These are phyloP conservation scores for Tetracladium maxilliforme DNA, from an alignment of 2,329 filamentous ascomycete genomes.

Conservation along the genomic window DNA sequence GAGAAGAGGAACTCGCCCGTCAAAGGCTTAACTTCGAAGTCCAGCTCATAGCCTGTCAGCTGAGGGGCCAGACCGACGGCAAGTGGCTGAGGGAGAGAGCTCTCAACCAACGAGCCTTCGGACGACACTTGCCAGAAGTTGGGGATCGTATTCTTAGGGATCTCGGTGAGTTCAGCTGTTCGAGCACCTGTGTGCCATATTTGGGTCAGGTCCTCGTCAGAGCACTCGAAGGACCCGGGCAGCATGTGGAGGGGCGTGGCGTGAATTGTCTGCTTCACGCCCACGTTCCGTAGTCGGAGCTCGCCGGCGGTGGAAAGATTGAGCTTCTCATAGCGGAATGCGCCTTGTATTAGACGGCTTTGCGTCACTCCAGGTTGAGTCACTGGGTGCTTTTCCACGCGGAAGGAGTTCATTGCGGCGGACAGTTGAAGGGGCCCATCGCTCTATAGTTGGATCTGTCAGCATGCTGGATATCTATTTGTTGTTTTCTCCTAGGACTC, in stretches of 20 bases:
- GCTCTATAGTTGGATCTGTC: conserved; percentile 6
- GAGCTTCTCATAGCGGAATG: conserved; percentile 20
- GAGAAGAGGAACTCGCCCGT: conserved; percentile 14
- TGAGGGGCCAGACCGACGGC: conserved; percentile 5
- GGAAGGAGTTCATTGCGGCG: conserved; percentile 20
- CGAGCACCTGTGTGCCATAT: conserved; percentile 16
- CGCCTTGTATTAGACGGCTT: conserved; percentile 20
- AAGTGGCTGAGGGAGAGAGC: conserved; percentile 11
- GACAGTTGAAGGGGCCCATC: conserved; percentile 18
- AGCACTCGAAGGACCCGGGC: conserved; percentile 14
- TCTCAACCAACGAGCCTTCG: conserved; percentile 14
- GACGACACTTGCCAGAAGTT: conserved; percentile 12
- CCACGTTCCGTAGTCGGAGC: conserved; percentile 12
- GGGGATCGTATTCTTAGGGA: conserved; percentile 11
- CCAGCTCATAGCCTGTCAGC: conserved; percentile 9
- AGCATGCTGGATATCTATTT: no score
- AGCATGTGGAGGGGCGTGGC: conserved; percentile 10
- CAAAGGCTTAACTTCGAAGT: conserved; percentile 13
- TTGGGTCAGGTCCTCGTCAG: conserved; percentile 11
- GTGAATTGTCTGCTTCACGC: conserved; percentile 11
- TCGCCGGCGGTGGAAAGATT: conserved; percentile 15
- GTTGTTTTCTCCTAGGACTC: no score
- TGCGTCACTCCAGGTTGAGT: conserved; percentile 8
- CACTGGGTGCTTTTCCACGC: conserved; percentile 18
- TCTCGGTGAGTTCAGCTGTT: conserved; percentile 16